Base-by-base conservation (phyloP, 768 basidiomycete species). In the Phaeotremella skinneri region DNA sequence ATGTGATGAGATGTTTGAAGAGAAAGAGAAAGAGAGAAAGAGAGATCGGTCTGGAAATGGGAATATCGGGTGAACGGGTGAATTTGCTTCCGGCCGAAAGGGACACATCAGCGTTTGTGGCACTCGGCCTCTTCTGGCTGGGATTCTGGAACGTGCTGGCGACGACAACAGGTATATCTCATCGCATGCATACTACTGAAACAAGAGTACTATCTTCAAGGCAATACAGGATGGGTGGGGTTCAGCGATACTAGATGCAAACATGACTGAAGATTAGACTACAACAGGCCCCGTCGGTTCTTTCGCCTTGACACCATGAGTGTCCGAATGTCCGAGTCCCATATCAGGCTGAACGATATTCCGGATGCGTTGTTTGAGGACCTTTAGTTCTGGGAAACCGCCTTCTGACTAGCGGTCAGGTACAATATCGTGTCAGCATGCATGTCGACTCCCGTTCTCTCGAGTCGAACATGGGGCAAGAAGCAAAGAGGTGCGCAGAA, bases 261-360 rank as follows among this genome's bases (percentile, higher is more conserved):
- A n/a, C n/a, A n/a, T n/a, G n/a, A n/a, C n/a, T n/a, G n/a, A n/a
- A n/a, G n/a, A n/a, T n/a, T n/a, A n/a, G n/a, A n/a, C n/a, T n/a
- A n/a, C n/a, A n/a, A n/a, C n/a, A n/a, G n/a, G n/a, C n/a, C n/a
- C n/a, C n/a, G n/a, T n/a, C n/a, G 7, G 34, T 17, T 37, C 17
- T 37, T 7, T 17, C 9, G 34, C 17, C 34, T 37, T 37, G 17
- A 17, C 23, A 13, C 20, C 53, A 48, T 62, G 61, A 23, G 34
- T 55, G 53, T 96, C 93, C 20, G 92, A 94, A 76, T 97, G 93
- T 0, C 93, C 93, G 6, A 97, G 78, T 11, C 85, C 85, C 70
- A 84, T 84, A 43, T 83, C 87, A 29, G 93, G 93, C 71, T 91
- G 86, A 27, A 96, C 78, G 26, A 82, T 74, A 78, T 96, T 89